phyloP scores from a whole-genome alignment of 208 protist genomes.

The Naegleria fowleri region DNA sequence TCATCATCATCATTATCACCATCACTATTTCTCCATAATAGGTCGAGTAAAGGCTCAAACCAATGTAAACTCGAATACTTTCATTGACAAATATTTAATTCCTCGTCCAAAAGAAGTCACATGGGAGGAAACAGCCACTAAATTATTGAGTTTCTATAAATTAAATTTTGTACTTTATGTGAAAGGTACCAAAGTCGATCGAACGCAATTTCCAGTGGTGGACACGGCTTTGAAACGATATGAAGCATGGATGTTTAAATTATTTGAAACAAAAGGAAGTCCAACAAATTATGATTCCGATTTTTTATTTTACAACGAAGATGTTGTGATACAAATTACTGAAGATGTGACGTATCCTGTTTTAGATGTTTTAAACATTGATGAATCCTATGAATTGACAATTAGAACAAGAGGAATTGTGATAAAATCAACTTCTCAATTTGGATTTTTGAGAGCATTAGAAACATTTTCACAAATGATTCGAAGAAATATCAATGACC shows the following conservation, averaged over 20 bases:
- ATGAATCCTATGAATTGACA: background rate
- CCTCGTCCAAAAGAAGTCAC: background rate
- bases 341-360: background rate
- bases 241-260: background rate
- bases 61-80: background rate
- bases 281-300: background rate
- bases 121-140: background rate
- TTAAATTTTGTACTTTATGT: background rate
- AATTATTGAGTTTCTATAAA: background rate
- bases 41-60: too few species aligned
- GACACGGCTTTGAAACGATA: background rate
- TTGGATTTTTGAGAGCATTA: constrained; percentile 47
- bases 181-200: background rate
- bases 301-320: background rate
- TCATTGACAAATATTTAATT: background rate
- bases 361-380: background rate
- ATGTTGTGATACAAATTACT: background rate
- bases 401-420: background rate
- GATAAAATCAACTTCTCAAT: constrained; percentile 39
- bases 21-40: too few species aligned
- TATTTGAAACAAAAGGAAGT: background rate
- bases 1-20: too few species aligned
- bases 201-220: background rate
- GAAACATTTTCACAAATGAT: constrained; percentile 60
- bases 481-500: constrained; percentile 23